Evolutionary conservation across 1,284 basidiomycete species (phyloP), one percentile per base, ranked within the genome.

Genomic region (Meira nashicola): DNA sequence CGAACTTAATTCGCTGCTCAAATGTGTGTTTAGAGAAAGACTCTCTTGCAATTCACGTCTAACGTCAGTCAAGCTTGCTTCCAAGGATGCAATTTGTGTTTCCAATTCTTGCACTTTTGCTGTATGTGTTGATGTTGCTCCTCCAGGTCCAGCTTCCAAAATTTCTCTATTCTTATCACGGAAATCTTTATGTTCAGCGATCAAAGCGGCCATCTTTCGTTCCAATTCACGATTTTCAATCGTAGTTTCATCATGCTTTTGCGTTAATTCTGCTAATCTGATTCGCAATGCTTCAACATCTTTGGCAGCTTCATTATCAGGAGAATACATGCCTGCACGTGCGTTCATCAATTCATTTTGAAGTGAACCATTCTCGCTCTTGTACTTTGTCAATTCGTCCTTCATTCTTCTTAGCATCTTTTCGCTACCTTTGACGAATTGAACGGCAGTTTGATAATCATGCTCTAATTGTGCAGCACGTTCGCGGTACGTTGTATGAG

Each of bases 341-440:
- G 50, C 17, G 19, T 49, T 46, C n/a, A 59, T 54, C 12, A 60
- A 44, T n/a, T 60, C 66, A 52, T 63, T 60, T 55, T 73, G 74
- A 40, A 78, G 59, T 44, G 61, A 62, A 37, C 72, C 70, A 61
- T 77, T 77, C 62, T 76, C 75, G 28, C 66, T 68, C 61, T 76
- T 74, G 65, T 70, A 66, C 64, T 71, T 73, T 47, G 69, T 69
- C 51, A 73, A 78, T 77, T 76, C 76, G 79, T 81, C 82, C 79
- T 93, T 92, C 89, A 98, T 93, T 70, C 90, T 86, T 67, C 92
- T 87, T 82, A 97, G 89, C 87, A 98, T 94, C 82, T 96, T 97
- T 80, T 99, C 95, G 0, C 93, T 97, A 55, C 92, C 92, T 84
- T 92, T 93, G 75, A 78, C 76, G 48, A 74, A 78, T 56, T 90